Conservation (phyloP, 768 basidiomycete species). For the Dendrothele bispora region DNA sequence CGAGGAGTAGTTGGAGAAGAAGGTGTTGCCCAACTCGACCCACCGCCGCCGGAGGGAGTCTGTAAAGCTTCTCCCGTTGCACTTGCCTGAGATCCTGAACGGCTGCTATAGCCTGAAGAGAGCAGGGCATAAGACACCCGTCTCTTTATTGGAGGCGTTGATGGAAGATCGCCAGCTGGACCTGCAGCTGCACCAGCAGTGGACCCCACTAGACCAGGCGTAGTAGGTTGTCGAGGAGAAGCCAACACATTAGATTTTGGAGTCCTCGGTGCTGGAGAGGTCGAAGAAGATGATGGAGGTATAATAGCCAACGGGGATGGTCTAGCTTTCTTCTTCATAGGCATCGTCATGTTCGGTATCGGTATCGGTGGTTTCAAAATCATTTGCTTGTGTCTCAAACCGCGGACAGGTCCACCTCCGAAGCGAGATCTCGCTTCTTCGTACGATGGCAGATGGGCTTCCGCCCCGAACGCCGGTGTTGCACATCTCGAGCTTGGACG, state of each 20-base stretch:
- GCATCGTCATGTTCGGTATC: constrained; percentile 17
- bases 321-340: constrained; percentile 31
- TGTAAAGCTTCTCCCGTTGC: no score
- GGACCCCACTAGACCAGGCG: no score
- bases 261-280: background rate
- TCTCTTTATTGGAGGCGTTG: no score
- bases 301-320: constrained; percentile 31
- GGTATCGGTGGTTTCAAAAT: constrained; percentile 21
- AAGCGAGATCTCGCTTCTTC: constrained; percentile 44
- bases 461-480: constrained; percentile 64
- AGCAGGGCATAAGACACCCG: no score
- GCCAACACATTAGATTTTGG: background rate
- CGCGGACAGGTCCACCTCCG: constrained; percentile 22
- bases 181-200: no score
- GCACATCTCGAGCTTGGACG: constrained; percentile 54
- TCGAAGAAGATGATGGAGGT: constrained; percentile 17
- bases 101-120: no score
- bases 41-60: no score
- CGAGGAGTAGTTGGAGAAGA: background rate
- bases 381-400: background rate
- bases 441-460: constrained; percentile 43
- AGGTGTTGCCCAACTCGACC: background rate
- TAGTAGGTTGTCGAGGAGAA: background rate
- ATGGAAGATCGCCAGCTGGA: no score
- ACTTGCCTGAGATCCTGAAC: no score